Evolutionary conservation across 495 filamentous ascomycete species (phyloP), one percentile per base, ranked within the genome.

Genomic region (Tuber borchii): DNA sequence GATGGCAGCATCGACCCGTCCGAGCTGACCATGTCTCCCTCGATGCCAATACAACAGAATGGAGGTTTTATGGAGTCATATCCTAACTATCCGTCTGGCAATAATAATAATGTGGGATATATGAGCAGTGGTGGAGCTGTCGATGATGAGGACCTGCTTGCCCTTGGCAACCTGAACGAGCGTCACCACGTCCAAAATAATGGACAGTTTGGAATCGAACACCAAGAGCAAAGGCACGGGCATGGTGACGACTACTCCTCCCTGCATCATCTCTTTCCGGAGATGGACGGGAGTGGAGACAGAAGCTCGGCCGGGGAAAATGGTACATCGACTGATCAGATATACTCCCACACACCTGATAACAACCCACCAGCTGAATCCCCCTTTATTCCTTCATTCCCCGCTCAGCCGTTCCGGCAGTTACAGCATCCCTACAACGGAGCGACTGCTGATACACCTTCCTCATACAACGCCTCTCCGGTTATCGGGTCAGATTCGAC

Each of bases 1-100:
- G 88, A 86, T 43, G 85, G 85, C 70, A 90, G 88, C 82, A 90
- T 97, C 77, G 93, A 97, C 81, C 95, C 95, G 3, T 95, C 91
- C 69, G 93, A 95, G 70, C 87, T 99, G 75, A 89, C 90, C 73
- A 93, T 95, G 90, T 84, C 80, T 84, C 44, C 85, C 83, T 87
- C 74, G 75, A 82, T 76, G 78, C 85, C 48, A 74, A 79, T 79
- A 48, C 80, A 79, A n/a, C 81, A 83, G 70, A 83, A 77, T 22
- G 81, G 81, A 26, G 81, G 81, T 44, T 83, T 83, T 65, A 81
- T 79, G 73, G 70, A 76, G 73, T 71, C 78, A 19, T 81, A 81
- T 71, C 78, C 71, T 69, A 77, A 73, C 71, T 82, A 78, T 69
- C 73, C 75, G 37, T 74, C 81, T 31, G 74, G 75, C 9, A 71